A percentile compares a stretch with the other conserved stretches of the same genome.
These are phyloP conservation scores for Pholiota microspora DNA, from an alignment of 768 basidiomycete genomes.

Conservation along the genomic window DNA sequence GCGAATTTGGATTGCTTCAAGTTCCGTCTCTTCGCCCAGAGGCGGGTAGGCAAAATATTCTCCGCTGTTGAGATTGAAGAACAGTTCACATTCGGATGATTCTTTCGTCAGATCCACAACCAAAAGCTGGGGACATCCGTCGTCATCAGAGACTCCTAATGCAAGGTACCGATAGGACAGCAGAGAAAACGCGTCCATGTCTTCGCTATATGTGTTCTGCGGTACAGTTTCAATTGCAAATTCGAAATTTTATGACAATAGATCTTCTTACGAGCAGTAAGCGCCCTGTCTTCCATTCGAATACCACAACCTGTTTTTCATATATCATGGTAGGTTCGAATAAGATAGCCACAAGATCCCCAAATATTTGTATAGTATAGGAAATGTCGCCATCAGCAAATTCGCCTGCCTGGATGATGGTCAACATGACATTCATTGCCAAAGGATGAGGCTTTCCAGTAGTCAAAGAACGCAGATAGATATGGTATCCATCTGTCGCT, in stretches of 20 bases:
- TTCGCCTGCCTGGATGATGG: constrained; percentile 20
- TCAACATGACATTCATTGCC: constrained; percentile 34
- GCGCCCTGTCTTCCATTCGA: constrained; percentile 45
- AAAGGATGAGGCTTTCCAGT: constrained; percentile 46
- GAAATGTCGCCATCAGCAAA: constrained; percentile 23
- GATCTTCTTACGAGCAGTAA: constrained; percentile 45
- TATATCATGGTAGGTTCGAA: constrained; percentile 32
- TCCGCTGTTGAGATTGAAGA: constrained; percentile 26
- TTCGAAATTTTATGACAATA: not conserved
- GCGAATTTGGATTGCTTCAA: constrained; percentile 40
- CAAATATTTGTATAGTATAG: constrained; percentile 55
- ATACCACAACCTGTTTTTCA: constrained; percentile 50
- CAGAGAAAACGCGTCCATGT: constrained; percentile 41
- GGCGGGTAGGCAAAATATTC: constrained; percentile 41
- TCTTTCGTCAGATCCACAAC: constrained; percentile 41
- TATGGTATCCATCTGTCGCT: constrained; percentile 18
- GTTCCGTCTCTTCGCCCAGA: constrained; percentile 23
- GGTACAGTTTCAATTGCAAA: constrained; percentile 18
- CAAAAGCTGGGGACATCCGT: constrained; percentile 23
- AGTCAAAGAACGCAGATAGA: constrained; percentile 46
- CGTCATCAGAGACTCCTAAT: constrained; percentile 25
- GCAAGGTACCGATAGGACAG: constrained; percentile 39
- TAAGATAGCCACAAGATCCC: constrained; percentile 49
- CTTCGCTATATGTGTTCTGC: constrained; percentile 23
- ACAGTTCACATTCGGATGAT: constrained; percentile 23